A percentile compares a stretch with the other conserved stretches of the same genome.
These are phyloP conservation scores for Tephrocybe sp. DNA, from an alignment of 768 basidiomycete genomes.

Conservation along the genomic window DNA sequence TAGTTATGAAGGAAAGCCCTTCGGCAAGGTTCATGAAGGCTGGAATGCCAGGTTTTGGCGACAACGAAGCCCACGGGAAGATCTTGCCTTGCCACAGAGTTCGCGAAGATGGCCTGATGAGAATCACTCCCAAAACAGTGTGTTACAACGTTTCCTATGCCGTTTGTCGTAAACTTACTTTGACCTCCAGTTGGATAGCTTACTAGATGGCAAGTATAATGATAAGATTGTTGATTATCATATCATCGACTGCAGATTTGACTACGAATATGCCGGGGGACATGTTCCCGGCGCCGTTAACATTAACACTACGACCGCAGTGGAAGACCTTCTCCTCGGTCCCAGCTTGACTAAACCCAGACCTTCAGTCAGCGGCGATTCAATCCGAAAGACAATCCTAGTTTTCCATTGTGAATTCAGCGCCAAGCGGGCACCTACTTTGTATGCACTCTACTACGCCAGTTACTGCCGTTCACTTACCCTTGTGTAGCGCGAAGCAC, in stretches of 20 bases:
- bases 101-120: constrained; percentile 92
- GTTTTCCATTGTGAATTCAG: constrained; percentile 99
- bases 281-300: constrained; percentile 92
- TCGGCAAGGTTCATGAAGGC: constrained; percentile 52
- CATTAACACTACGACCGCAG: constrained; percentile 73
- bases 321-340: constrained; percentile 81
- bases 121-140: constrained; percentile 80
- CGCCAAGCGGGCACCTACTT: constrained; percentile 91
- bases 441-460: constrained; percentile 55
- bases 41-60: constrained; percentile 84
- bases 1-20: constrained; percentile 54
- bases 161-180: constrained; percentile 11
- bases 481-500: constrained; percentile 74
- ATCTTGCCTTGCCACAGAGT: constrained; percentile 92
- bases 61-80: constrained; percentile 91
- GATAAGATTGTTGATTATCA: constrained; percentile 64
- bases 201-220: constrained; percentile 75
- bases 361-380: constrained; percentile 74
- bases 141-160: constrained; percentile 25
- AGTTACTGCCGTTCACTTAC: neutral
- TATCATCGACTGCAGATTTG: constrained; percentile 95
- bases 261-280: constrained; percentile 93
- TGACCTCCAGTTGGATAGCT: constrained; percentile 59
- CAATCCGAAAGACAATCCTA: constrained; percentile 73
- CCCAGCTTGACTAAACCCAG: constrained; percentile 50